Evolutionary conservation across 2,329 filamentous ascomycete species (phyloP), one percentile per base, ranked within the genome.

Genomic region (Ceratocystis colombiana): DNA sequence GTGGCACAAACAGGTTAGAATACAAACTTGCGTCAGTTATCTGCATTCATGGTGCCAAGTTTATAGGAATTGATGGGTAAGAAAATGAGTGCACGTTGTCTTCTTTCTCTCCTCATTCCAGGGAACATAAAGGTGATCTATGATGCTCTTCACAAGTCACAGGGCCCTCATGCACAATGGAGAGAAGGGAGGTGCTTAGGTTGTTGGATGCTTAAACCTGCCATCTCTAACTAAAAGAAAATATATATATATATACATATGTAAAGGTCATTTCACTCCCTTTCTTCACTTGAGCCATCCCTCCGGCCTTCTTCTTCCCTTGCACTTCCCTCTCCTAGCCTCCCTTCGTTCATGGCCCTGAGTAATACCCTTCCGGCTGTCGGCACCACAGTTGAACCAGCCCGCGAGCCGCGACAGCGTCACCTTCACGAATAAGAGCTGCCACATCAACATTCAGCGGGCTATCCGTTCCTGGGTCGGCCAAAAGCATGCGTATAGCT

Each of bases 381-480:
- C 72, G 72, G 45, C 84, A 87, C 79, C 88, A 92, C 71, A 85
- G 87, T 75, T 88, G 82, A 55, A 92, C 88, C 72, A 94, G 76
- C 68, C 81, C 80, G 71, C 87, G 79, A 17, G 88, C 86, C 0
- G 84, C 89, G 15, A 90, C 73, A 25, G 76, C 74, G 75, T 93
- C 89, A 3, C 88, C 88, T 41, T 79, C 80, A 69, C 88, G 78
- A 69, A 90, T 72, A 72, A 94, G 76, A 70, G 84, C 84, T 65
- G 89, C 89, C 41, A 90, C 80, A 74, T 94, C 89, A 30, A 94
- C 82, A 74, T 92, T 92, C 69, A 94, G 78, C 71, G 89, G 89
- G 70, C 82, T 87, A 72, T 93, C 88, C 61, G 84, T 81, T 74
- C 86, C 89, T 1, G 88, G 87, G 69, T 80, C 84, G 64, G 74